Percentiles rank a stretch among this genome's conserved stretches.
Conservation (phyloP, 2,329 filamentous ascomycete species). For the Curvularia sp. region DNA sequence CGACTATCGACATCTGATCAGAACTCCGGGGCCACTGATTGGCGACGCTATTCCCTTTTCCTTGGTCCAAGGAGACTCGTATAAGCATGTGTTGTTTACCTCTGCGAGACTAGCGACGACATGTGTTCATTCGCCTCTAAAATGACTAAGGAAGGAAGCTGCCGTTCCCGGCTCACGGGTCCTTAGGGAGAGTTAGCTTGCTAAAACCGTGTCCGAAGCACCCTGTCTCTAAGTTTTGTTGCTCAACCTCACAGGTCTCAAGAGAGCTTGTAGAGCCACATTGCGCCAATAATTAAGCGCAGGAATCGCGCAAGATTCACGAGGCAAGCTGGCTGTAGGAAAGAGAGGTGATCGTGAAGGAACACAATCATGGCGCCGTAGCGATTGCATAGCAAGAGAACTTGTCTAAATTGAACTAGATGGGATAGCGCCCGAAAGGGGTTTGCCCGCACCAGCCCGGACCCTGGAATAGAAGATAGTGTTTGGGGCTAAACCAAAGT, state of each 20-base stretch:
- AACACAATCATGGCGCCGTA: background rate
- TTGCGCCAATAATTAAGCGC: background rate
- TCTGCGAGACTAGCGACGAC: background rate
- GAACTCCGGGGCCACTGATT: background rate
- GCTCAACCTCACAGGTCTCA: background rate
- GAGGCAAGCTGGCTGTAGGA: background rate
- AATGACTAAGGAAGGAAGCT: background rate
- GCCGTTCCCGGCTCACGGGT: background rate
- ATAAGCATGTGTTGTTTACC: background rate
- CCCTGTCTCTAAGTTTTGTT: background rate
- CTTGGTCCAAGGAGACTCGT: background rate
- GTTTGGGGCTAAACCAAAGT: background rate
- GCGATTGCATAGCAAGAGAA: background rate
- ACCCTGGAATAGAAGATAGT: background rate
- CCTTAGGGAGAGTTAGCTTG: background rate
- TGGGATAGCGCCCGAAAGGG: background rate
- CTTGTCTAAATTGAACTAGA: background rate
- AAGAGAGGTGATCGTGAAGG: background rate
- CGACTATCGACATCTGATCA: background rate
- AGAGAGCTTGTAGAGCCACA: background rate
- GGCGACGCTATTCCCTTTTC: background rate
- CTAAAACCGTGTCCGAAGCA: background rate
- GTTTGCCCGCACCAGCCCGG: background rate
- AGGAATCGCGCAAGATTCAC: background rate
- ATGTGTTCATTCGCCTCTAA: background rate